A percentile compares a stretch with the other conserved stretches of the same genome.
These are phyloP conservation scores for Herpotrichia juniperi DNA, from an alignment of 2,329 filamentous ascomycete genomes.

Conservation along the genomic window DNA sequence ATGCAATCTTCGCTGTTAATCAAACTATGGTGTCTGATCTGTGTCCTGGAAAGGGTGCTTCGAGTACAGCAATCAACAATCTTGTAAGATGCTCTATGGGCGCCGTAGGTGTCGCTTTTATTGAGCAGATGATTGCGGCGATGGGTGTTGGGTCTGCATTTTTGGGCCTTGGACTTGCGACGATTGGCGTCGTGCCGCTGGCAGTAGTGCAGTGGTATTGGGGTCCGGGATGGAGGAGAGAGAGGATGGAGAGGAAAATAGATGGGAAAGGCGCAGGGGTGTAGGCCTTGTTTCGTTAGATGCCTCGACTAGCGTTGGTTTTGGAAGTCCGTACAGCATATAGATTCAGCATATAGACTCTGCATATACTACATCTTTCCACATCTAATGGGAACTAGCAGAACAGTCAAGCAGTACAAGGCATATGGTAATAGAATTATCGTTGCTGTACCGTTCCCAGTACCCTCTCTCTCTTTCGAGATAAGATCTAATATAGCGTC, in stretches of 20 bases:
- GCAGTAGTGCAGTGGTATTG: slow-evolving; percentile 18
- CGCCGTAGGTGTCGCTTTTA: slow-evolving; percentile 64
- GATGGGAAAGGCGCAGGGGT: not conserved
- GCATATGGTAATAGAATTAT: too few species aligned
- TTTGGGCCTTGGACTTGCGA: slow-evolving; percentile 13
- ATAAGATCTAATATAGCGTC: too few species aligned
- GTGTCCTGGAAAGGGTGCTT: slow-evolving; percentile 65
- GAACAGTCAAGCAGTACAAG: too few species aligned
- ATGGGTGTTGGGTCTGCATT: slow-evolving; percentile 64
- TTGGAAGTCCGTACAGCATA: too few species aligned
- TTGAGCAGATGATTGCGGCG: slow-evolving; percentile 62
- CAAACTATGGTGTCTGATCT: slow-evolving; percentile 69
- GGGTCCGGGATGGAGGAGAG: slow-evolving; percentile 4
- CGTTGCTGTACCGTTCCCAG: too few species aligned
- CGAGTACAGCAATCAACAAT: slow-evolving; percentile 69
- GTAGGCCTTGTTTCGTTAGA: not conserved
- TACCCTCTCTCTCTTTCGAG: too few species aligned
- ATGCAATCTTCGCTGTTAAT: slow-evolving; percentile 57
- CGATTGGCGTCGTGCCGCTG: slow-evolving; percentile 12
- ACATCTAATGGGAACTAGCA: too few species aligned
- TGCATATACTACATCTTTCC: too few species aligned
- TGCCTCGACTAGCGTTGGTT: too few species aligned
- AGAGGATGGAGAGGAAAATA: slow-evolving; percentile 1
- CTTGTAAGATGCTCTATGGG: slow-evolving; percentile 67
- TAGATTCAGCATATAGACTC: too few species aligned